These are phyloP conservation scores for Warburgia ugandensis DNA, from an alignment of 164 flowering plant genomes.

Conservation along the genomic window DNA sequence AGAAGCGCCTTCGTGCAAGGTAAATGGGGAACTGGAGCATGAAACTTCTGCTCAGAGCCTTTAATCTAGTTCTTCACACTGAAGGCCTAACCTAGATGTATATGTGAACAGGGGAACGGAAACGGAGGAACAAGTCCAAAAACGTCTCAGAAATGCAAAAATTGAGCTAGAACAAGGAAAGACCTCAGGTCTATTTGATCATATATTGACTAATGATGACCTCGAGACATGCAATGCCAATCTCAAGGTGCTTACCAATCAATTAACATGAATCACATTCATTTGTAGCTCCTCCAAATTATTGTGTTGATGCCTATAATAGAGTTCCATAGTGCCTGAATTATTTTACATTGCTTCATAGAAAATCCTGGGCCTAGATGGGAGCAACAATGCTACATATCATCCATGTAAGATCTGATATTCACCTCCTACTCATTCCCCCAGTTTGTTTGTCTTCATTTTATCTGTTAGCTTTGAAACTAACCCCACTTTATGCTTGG, in stretches of 20 bases:
- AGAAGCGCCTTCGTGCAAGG: slow-evolving; percentile 90
- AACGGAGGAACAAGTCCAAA: slow-evolving; percentile 80
- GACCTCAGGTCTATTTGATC: slow-evolving; percentile 71
- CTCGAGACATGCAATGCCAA: slow-evolving; percentile 62
- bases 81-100: background rate
- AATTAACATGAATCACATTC: too few species aligned
- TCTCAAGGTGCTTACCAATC: too few species aligned
- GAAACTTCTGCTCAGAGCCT: too few species aligned
- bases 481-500: background rate
- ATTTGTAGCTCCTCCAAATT: too few species aligned
- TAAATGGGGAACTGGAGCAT: too few species aligned
- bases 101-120: slow-evolving; percentile 68
- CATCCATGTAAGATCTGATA: slow-evolving; percentile 34
- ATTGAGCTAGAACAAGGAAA: slow-evolving; percentile 74
- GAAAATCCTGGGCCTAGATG: slow-evolving; percentile 62
- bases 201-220: slow-evolving; percentile 68
- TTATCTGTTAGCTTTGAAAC: background rate
- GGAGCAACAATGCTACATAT: slow-evolving; percentile 10
- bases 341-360: slow-evolving; percentile 12
- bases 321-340: background rate
- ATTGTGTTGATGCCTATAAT: too few species aligned
- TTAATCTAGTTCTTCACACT: too few species aligned
- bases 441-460: background rate
- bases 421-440: background rate
- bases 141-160: slow-evolving; percentile 76